Percentiles rank a stretch among this genome's conserved stretches.
These are phyloP conservation scores for Solanum aculeatissimum DNA, from an alignment of 305 asterid genomes.

Conservation along the genomic window DNA sequence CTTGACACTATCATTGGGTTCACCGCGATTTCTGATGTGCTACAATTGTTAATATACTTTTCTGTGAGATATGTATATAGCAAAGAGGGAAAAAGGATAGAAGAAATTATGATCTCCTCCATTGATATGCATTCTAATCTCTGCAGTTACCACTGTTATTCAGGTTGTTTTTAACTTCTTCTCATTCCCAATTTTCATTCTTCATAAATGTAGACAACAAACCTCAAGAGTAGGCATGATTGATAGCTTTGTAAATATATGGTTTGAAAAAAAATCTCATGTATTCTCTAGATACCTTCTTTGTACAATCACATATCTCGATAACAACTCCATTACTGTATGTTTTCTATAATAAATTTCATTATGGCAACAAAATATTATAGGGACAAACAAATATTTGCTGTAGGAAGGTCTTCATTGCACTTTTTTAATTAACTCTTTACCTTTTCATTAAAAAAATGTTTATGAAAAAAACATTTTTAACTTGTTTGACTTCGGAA, in stretches of 20 bases:
- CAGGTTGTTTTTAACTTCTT: not conserved
- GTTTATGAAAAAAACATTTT: not conserved
- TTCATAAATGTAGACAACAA: not conserved
- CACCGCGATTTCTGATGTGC: not conserved
- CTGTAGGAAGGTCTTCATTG: not conserved
- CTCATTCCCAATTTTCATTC: not conserved
- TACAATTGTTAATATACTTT: not conserved
- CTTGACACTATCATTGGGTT: not conserved
- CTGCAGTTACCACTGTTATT: not conserved
- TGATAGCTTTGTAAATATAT: not conserved
- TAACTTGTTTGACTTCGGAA: not conserved
- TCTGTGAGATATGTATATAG: not conserved
- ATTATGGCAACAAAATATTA: not conserved
- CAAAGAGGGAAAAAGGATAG: not conserved
- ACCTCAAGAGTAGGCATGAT: not conserved
- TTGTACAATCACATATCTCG: not conserved
- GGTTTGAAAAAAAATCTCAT: not conserved
- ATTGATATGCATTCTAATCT: not conserved
- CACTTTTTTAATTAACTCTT: not conserved
- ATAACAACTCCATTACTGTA: not conserved
- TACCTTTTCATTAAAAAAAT: not conserved
- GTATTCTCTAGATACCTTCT: not conserved
- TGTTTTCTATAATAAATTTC: not conserved
- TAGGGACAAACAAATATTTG: not conserved
- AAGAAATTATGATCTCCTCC: not conserved